A percentile compares a stretch with the other conserved stretches of the same genome.
These are phyloP conservation scores for Dryas integrifolia DNA, from an alignment of 331 rosid species.

Conservation along the genomic window DNA sequence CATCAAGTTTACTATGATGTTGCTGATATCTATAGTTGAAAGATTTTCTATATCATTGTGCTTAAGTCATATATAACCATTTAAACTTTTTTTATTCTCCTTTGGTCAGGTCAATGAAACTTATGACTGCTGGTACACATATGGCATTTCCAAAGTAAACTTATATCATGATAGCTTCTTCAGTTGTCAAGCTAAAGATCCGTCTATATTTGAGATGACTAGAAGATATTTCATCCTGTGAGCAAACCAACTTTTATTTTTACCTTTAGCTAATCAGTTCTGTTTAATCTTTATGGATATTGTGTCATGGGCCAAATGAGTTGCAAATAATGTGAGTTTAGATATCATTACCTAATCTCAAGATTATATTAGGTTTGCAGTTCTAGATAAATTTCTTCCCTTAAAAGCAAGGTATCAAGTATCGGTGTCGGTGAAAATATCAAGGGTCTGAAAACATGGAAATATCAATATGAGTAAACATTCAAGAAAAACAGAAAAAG, in stretches of 20 bases:
- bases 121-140: slow-evolving; percentile 84
- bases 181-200: slow-evolving; percentile 70
- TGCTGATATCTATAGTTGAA: neutral
- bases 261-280: neutral
- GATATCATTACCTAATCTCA: neutral
- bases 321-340: neutral
- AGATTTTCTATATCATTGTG: neutral
- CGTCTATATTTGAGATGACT: slow-evolving; percentile 61
- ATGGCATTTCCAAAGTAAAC: slow-evolving; percentile 73
- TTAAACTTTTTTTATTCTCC: slow-evolving; percentile 11
- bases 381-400: neutral
- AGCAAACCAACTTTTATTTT: slow-evolving; percentile 35
- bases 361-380: neutral
- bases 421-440: neutral
- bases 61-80: neutral
- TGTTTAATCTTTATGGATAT: neutral
- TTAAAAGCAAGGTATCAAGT: neutral
- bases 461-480: neutral
- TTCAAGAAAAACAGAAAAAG: neutral
- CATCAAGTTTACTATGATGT: neutral
- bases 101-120: slow-evolving; percentile 71
- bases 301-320: neutral
- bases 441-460: neutral
- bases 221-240: slow-evolving; percentile 57
- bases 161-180: slow-evolving; percentile 63